Percentiles rank a stretch among this genome's conserved stretches.
These are phyloP conservation scores for Spencermartinsiella europaea DNA, from an alignment of 805 yeast genomes.

Conservation along the genomic window DNA sequence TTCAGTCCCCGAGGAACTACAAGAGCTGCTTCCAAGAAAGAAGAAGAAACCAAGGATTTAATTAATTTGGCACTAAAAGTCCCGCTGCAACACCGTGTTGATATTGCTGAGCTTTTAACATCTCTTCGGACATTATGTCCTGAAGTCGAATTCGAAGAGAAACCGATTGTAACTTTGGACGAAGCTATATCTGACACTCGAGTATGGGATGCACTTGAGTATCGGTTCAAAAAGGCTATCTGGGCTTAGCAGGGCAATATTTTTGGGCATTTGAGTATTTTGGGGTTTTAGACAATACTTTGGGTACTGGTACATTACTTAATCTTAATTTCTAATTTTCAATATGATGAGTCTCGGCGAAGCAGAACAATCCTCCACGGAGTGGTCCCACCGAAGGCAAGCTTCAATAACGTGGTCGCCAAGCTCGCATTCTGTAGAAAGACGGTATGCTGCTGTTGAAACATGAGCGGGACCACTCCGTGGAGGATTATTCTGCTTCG, in stretches of 20 bases:
- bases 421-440: too few relatives aligned
- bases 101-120: conserved; percentile 1
- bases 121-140: conserved; percentile 10
- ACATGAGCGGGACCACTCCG: too few relatives aligned
- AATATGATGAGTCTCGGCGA: too few relatives aligned
- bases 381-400: too few relatives aligned
- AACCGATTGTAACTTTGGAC: conserved; percentile 33
- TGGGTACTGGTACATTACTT: too few relatives aligned
- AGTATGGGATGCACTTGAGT: conserved; percentile 33
- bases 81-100: conserved; percentile 7
- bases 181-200: conserved; percentile 35
- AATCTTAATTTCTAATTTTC: too few relatives aligned
- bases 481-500: too few relatives aligned
- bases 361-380: too few relatives aligned
- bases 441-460: too few relatives aligned
- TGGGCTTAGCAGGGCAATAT: conserved; percentile 35
- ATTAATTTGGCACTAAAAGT: conserved; percentile 13
- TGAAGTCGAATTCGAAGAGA: conserved; percentile 25
- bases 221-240: conserved; percentile 35
- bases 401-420: too few relatives aligned
- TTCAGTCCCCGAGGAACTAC: conserved; percentile 23
- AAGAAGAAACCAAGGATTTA: not conserved
- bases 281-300: too few relatives aligned
- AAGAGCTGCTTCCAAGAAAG: conserved; percentile 2
- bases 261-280: not conserved